Evolutionary conservation across 805 yeast genomes (phyloP).

Genomic region (Yamadazyma laniorum): DNA sequence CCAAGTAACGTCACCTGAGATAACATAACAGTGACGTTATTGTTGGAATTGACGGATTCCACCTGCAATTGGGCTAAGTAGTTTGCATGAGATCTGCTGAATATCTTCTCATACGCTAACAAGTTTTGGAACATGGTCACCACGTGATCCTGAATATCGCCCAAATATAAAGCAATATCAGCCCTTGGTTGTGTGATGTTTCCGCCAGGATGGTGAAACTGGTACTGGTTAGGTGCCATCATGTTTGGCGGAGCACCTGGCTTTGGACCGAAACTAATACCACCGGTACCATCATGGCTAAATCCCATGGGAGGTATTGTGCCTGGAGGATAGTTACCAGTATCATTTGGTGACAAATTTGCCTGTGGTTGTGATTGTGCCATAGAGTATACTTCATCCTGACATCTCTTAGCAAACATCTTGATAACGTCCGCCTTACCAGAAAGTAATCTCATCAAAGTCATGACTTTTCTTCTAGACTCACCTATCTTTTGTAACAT

Average conservation of each 20-base stretch:
- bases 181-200: constrained; percentile 64
- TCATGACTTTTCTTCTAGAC: constrained; percentile 88
- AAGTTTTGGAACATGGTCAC: constrained; percentile 93
- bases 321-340: not conserved
- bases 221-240: constrained; percentile 18
- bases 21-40: constrained; percentile 80
- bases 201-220: constrained; percentile 15
- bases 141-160: constrained; percentile 96
- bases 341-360: constrained; percentile 2
- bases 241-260: constrained; percentile 31
- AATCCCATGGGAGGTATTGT: constrained; percentile 11
- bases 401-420: constrained; percentile 94
- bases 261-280: constrained; percentile 35
- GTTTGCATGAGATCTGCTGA: constrained; percentile 87
- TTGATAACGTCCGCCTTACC: constrained; percentile 96
- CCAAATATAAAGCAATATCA: constrained; percentile 87
- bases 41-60: constrained; percentile 82
- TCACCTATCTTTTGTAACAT: constrained; percentile 86
- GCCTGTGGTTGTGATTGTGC: constrained; percentile 5
- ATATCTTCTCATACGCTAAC: constrained; percentile 86
- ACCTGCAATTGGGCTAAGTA: constrained; percentile 93
- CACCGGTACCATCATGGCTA: constrained; percentile 19
- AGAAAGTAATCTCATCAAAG: constrained; percentile 79
- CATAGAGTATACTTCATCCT: constrained; percentile 49
- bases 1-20: constrained; percentile 89